Conservation (phyloP, 1,139 yeast genomes). For the Yamadazyma triangularis region DNA sequence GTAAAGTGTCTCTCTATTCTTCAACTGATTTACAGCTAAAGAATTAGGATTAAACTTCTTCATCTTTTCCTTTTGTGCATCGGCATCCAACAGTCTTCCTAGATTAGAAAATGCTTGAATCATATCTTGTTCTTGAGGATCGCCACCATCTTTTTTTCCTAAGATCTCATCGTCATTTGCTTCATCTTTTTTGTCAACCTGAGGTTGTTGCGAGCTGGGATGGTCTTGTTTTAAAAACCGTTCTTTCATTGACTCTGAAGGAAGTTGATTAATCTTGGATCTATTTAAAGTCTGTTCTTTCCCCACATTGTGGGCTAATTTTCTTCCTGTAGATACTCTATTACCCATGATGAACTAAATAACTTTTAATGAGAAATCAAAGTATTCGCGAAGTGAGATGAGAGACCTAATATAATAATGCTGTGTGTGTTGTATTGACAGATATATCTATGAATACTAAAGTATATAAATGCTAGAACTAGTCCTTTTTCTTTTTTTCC, state of each 20-base stretch:
- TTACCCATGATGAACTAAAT: constrained; percentile 15
- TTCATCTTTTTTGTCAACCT: constrained; percentile 1
- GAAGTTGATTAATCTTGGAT: constrained; percentile 14
- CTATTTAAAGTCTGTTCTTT: constrained; percentile 8
- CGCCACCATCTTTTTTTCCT: constrained; percentile 33
- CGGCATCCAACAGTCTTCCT: constrained; percentile 31
- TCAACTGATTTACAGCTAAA: constrained; percentile 31
- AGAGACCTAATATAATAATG: background rate
- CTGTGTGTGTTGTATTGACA: background rate
- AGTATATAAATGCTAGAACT: constrained; percentile 1
- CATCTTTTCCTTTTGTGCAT: constrained; percentile 12
- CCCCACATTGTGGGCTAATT: constrained; percentile 13
- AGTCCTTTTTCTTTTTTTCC: constrained; percentile 13
- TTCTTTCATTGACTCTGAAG: constrained; percentile 9
- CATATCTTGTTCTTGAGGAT: constrained; percentile 35
- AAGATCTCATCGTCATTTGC: background rate
- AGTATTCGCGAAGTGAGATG: background rate
- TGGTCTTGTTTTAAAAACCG: constrained; percentile 2
- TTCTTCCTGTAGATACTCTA: constrained; percentile 17
- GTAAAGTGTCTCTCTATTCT: constrained; percentile 24
- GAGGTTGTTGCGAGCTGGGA: background rate
- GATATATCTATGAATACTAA: background rate
- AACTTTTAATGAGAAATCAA: background rate
- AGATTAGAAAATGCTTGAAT: constrained; percentile 28
- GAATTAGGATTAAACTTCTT: constrained; percentile 9